These are phyloP conservation scores for Paulownia fortunei DNA, from an alignment of 257 asterid species.

Conservation along the genomic window DNA sequence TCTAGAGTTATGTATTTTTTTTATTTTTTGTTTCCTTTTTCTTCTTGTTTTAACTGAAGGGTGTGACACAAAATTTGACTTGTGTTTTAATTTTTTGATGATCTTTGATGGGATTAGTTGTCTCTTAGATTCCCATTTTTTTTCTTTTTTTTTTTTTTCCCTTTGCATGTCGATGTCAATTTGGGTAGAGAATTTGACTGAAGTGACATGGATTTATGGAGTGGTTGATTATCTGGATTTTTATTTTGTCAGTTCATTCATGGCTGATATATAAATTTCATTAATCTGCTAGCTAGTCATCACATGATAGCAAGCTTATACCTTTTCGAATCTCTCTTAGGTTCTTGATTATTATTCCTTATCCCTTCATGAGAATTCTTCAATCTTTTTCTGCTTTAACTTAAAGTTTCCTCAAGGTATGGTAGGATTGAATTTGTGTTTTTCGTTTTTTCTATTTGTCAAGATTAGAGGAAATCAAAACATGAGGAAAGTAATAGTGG, in stretches of 20 bases:
- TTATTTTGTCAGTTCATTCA: conserved; percentile 11
- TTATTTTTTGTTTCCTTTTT: background rate
- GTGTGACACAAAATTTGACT: conserved; percentile 1
- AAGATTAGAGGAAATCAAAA: conserved; percentile 15
- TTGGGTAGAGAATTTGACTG: conserved; percentile 50
- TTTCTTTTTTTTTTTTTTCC: conserved; percentile 21
- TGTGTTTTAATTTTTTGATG: background rate
- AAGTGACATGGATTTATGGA: conserved; percentile 40
- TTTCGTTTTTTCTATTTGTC: background rate
- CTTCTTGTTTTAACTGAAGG: background rate
- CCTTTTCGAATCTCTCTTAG: background rate
- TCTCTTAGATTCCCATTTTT: conserved; percentile 35
- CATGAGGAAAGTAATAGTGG: background rate
- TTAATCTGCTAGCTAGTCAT: conserved; percentile 6
- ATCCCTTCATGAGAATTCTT: background rate
- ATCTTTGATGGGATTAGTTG: conserved; percentile 41
- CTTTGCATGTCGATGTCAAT: conserved; percentile 58
- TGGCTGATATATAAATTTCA: conserved; percentile 22
- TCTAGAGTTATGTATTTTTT: background rate
- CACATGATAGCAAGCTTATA: conserved; percentile 20
- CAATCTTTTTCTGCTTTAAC: conserved; percentile 30
- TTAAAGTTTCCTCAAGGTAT: conserved; percentile 36
- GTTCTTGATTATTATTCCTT: background rate
- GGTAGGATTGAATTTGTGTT: conserved; percentile 24
- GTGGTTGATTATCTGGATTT: conserved; percentile 29